phyloP scores from a whole-genome alignment of 2,329 filamentous ascomycete species.

The Pseudocercospora macadamiae region DNA sequence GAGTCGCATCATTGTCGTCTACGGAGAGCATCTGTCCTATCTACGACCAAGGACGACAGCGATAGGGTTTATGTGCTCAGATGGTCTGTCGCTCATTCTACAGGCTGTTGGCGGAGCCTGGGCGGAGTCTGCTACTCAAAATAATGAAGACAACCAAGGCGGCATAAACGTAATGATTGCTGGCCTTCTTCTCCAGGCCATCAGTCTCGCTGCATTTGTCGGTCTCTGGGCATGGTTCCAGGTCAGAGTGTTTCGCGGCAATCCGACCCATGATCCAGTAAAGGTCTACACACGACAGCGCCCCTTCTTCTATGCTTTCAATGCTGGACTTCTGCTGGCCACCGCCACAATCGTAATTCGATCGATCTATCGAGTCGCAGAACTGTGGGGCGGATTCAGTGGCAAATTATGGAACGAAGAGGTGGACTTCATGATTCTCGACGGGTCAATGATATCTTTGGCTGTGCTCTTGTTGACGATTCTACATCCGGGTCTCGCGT shows the following conservation, averaged over 20 bases:
- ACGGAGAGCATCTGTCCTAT: slow-evolving; percentile 46
- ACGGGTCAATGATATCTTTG: slow-evolving; percentile 58
- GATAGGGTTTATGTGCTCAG: slow-evolving; percentile 60
- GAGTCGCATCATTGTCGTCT: slow-evolving; percentile 60
- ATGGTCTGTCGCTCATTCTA: slow-evolving; percentile 58
- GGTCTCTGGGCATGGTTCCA: slow-evolving; percentile 41
- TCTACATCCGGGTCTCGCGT: slow-evolving; percentile 51
- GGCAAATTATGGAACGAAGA: slow-evolving; percentile 59
- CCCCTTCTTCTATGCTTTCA: slow-evolving; percentile 56
- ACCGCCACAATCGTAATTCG: slow-evolving; percentile 64
- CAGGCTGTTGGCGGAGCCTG: slow-evolving; percentile 62
- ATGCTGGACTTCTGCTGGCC: slow-evolving; percentile 56
- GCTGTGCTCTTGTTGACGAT: slow-evolving; percentile 50
- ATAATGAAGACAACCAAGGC: slow-evolving; percentile 41
- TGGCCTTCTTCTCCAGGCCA: slow-evolving; percentile 60
- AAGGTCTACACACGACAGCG: slow-evolving; percentile 44
- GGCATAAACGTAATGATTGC: slow-evolving; percentile 61
- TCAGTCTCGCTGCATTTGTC: slow-evolving; percentile 53
- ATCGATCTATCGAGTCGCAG: slow-evolving; percentile 67
- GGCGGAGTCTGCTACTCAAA: slow-evolving; percentile 53
- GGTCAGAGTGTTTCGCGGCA: slow-evolving; percentile 10
- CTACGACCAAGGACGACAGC: slow-evolving; percentile 45
- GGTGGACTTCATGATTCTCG: slow-evolving; percentile 53
- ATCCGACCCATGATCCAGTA: slow-evolving; percentile 23
- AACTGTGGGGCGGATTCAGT: slow-evolving; percentile 66